A percentile compares a stretch with the other conserved stretches of the same genome.
Evolutionary conservation across 352 stramenopile species (phyloP).

Genomic region (Globisporangium heterothallicum): DNA sequence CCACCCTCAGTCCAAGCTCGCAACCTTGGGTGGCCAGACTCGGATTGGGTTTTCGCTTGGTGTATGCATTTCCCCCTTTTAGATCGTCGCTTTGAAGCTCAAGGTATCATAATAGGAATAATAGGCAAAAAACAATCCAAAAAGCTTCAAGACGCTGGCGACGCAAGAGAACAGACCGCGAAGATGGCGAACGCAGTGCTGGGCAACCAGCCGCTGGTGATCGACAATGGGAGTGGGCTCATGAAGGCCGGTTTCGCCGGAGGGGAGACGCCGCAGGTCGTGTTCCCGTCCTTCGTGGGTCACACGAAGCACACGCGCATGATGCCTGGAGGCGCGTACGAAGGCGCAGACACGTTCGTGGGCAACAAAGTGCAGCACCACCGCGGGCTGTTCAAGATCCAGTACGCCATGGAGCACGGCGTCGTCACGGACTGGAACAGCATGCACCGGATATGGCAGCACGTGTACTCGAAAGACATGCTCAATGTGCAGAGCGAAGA

Average conservation of each 20-base stretch:
- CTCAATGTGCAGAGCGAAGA: constrained; percentile 84
- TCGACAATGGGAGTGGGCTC: constrained; percentile 81
- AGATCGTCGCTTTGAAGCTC: constrained; percentile 1
- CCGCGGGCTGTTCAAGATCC: constrained; percentile 75
- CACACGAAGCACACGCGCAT: constrained; percentile 76
- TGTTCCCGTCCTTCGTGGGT: constrained; percentile 74
- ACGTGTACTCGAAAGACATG: constrained; percentile 88
- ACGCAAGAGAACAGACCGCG: background rate
- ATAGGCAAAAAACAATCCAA: too few species aligned
- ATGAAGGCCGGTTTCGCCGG: constrained; percentile 83
- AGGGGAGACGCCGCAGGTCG: constrained; percentile 66
- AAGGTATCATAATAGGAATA: background rate
- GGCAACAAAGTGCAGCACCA: constrained; percentile 76
- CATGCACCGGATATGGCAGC: constrained; percentile 88
- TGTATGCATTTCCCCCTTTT: background rate
- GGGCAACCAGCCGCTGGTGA: constrained; percentile 83
- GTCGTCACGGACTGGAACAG: constrained; percentile 80
- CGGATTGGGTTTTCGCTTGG: background rate
- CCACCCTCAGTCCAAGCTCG: too few species aligned
- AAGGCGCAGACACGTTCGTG: constrained; percentile 70
- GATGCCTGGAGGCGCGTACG: constrained; percentile 80
- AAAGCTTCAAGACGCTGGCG: background rate
- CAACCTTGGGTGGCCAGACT: too few species aligned
- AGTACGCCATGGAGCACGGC: constrained; percentile 86
- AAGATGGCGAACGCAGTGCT: constrained; percentile 55